Evolutionary conservation across 371 early-diverging fungal species (phyloP).

Genomic region (Mucor sp.): DNA sequence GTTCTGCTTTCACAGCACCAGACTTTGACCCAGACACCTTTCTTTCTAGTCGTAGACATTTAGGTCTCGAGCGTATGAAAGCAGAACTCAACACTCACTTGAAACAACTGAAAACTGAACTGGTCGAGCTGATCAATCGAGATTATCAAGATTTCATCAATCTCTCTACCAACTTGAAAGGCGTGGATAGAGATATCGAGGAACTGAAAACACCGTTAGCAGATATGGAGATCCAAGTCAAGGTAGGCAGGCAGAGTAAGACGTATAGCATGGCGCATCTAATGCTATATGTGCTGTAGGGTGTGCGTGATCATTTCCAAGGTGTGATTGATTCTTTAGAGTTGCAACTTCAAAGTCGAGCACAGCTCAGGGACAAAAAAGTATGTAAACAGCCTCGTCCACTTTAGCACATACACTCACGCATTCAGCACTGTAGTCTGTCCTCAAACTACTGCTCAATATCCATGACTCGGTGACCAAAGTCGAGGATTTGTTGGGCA

Average conservation of each 20-base stretch:
- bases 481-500: conserved; percentile 71
- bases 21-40: conserved; percentile 66
- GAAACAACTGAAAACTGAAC: conserved; percentile 66
- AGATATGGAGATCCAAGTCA: conserved; percentile 59
- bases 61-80: conserved; percentile 69
- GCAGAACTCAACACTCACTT: conserved; percentile 64
- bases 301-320: conserved; percentile 53
- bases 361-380: conserved; percentile 72
- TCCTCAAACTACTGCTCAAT: conserved; percentile 67
- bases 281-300: conserved; percentile 22
- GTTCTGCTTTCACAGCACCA: conserved; percentile 50
- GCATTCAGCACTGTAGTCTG: conserved; percentile 34
- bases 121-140: conserved; percentile 80
- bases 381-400: conserved; percentile 17
- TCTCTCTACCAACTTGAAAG: conserved; percentile 77
- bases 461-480: conserved; percentile 78
- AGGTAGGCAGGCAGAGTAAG: conserved; percentile 38
- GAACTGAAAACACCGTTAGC: conserved; percentile 62
- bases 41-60: conserved; percentile 66
- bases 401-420: not conserved
- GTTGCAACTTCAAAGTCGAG: conserved; percentile 61
- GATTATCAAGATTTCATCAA: conserved; percentile 85
- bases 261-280: not conserved
- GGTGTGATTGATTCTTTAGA: conserved; percentile 58
- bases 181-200: conserved; percentile 72